Evolutionary conservation across 805 yeast genomes (phyloP).

Genomic region (Ogataea nonfermentans): DNA sequence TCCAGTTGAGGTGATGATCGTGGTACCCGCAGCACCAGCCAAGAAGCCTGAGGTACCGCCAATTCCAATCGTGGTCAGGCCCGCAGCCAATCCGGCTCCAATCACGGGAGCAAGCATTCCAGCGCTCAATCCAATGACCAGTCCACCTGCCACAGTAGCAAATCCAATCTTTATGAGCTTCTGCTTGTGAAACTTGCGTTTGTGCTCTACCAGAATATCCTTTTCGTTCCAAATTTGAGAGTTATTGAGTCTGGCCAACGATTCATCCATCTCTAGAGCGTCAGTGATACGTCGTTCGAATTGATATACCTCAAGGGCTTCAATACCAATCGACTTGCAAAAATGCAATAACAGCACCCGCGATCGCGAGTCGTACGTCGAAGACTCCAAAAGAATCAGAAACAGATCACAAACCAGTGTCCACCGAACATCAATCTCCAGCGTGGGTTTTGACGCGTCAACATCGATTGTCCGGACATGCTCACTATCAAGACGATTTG

Average conservation of each 20-base stretch:
- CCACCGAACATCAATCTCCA: conserved; percentile 85
- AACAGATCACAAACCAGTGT: conserved; percentile 90
- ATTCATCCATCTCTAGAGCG: conserved; percentile 76
- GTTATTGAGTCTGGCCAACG: conserved; percentile 31
- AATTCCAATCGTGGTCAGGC: conserved; percentile 90
- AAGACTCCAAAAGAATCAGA: conserved; percentile 73
- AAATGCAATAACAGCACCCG: conserved; percentile 72
- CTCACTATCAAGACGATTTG: conserved; percentile 44
- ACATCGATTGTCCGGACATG: conserved; percentile 20
- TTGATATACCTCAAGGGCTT: conserved; percentile 70
- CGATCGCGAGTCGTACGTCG: conserved; percentile 86
- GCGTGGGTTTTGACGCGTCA: conserved; percentile 32
- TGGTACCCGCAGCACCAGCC: conserved; percentile 97
- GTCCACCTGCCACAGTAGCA: conserved; percentile 94
- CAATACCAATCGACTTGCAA: conserved; percentile 58
- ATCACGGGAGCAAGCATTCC: conserved; percentile 96
- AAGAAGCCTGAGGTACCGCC: conserved; percentile 89
- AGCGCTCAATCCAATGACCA: conserved; percentile 91
- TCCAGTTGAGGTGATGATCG: conserved; percentile 89
- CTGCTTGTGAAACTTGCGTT: conserved; percentile 61
- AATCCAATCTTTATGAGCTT: conserved; percentile 85
- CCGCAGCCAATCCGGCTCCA: conserved; percentile 98
- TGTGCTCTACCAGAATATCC: conserved; percentile 65
- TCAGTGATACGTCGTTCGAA: conserved; percentile 91
- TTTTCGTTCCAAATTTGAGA: conserved; percentile 68